Evolutionary conservation across 768 basidiomycete genomes (phyloP), one percentile per base, ranked within the genome.

Genomic region (Pluteus cervinus): DNA sequence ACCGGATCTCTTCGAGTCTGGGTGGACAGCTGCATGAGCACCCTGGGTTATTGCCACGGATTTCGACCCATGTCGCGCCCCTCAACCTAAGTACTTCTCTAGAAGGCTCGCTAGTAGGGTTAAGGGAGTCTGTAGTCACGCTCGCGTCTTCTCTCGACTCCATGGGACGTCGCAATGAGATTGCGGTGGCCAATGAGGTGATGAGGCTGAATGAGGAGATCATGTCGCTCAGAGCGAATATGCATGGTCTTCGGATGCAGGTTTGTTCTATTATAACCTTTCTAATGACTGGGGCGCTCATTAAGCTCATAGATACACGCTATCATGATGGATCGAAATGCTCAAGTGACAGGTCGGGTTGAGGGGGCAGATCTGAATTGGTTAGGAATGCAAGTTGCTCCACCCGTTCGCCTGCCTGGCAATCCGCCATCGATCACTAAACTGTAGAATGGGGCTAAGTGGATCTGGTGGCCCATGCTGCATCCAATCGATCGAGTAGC

Each of bases 181-280:
- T 86, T 47, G 73, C 76, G 26, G 57, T 83, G 36, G 69, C 75
- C 15, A 82, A 85, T 46, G 86, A 90, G 56, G 73, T 74, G 31
- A 66, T 84, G 51, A 65, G 85, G 43, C 59, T 81, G 42, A 78
- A 75, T 29, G 86, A 90, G 47, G 86, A 90, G 53, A 66, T 86
- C 22, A 74, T 76, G 47, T 75, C 78, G 15, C 50, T 90, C 33
- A 70, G 81, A 35, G 81, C 73, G 16, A 76, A 69, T 35, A 65
- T 88, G 29, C 82, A 88, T 45, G 86, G 86, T 2, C 55, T 90
- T 31, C 68, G 86, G 38, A 82, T 89, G 69, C 86, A 88, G 74
- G 79, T 86, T 39, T 9, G 71, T 58, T 17, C 24, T 17, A 32
- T 32, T 28, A 23, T 36, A 33, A 11, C 25, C 28, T 21, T 37